phyloP scores from a whole-genome alignment of 495 filamentous ascomycete species.

The Lepidopterella palustris region DNA sequence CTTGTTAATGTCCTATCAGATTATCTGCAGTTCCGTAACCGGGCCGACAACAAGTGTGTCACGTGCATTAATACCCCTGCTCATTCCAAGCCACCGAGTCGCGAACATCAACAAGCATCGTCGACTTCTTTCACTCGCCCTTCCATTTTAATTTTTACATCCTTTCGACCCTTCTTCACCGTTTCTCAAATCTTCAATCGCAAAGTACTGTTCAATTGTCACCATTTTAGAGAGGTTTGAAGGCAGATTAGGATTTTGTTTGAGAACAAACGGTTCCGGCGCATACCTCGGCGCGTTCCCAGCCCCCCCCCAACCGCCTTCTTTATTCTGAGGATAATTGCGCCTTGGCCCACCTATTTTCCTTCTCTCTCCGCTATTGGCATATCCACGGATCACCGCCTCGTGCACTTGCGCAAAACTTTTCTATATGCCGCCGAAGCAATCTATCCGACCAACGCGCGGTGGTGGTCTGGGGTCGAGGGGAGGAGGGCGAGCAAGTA shows the following conservation, averaged over 20 bases:
- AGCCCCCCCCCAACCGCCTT: background rate
- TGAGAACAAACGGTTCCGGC: background rate
- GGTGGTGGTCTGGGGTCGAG: conserved; percentile 4
- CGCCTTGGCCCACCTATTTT: background rate
- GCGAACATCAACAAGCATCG: background rate
- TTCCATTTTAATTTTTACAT: background rate
- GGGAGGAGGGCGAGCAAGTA: conserved; percentile 4
- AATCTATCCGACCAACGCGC: conserved; percentile 15
- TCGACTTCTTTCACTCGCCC: background rate
- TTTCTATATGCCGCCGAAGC: background rate
- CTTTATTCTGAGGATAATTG: background rate
- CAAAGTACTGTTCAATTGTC: background rate
- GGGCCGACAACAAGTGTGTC: background rate
- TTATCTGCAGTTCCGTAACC: no score
- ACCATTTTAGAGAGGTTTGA: background rate
- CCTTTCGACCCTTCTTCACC: no score
- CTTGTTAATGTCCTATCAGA: background rate
- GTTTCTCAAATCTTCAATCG: no score
- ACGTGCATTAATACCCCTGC: background rate
- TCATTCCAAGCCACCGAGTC: conserved; percentile 1
- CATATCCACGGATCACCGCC: background rate
- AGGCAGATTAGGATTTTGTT: background rate
- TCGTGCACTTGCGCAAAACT: background rate
- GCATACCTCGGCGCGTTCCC: conserved; percentile 2
- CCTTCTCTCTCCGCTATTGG: background rate